phyloP scores from a whole-genome alignment of 805 yeast genomes.

The Lipomyces starkeyi region DNA sequence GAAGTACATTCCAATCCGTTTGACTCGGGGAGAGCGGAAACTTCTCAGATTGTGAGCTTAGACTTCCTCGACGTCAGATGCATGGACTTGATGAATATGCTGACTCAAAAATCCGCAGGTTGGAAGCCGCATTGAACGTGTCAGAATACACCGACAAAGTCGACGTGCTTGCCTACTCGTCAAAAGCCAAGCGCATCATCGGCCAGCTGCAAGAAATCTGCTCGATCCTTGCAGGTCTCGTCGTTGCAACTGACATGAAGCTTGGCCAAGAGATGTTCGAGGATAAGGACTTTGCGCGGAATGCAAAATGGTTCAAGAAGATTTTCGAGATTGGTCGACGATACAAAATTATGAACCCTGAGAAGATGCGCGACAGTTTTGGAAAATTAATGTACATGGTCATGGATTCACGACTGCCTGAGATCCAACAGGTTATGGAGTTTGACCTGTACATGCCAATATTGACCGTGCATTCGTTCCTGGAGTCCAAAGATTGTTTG shows the following conservation, averaged over 20 bases:
- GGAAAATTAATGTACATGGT: conserved; percentile 81
- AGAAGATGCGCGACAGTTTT: conserved; percentile 75
- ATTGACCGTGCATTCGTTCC: conserved; percentile 60
- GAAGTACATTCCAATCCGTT: conserved; percentile 69
- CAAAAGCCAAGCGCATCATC: conserved; percentile 73
- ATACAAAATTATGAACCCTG: conserved; percentile 85
- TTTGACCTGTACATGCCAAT: conserved; percentile 78
- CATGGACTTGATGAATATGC: not conserved
- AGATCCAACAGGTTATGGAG: conserved; percentile 71
- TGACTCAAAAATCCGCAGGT: conserved; percentile 2
- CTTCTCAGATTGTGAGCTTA: conserved; percentile 55
- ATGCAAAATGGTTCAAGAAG: conserved; percentile 73
- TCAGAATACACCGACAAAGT: conserved; percentile 82
- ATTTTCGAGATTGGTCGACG: conserved; percentile 81
- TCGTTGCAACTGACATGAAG: conserved; percentile 77
- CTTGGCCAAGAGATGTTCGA: conserved; percentile 68
- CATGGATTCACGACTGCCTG: conserved; percentile 81
- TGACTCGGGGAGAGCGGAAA: conserved; percentile 72
- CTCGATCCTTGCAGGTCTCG: conserved; percentile 76
- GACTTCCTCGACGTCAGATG: not conserved
- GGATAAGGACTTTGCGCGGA: conserved; percentile 69
- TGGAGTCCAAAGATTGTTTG: conserved; percentile 51
- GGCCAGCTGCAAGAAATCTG: conserved; percentile 77
- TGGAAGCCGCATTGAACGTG: conserved; percentile 76
- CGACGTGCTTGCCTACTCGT: conserved; percentile 68